Percentiles rank a stretch among this genome's conserved stretches.
Evolutionary conservation across 345 rosid genomes (phyloP).

Genomic region (Arabis hirsuta): DNA sequence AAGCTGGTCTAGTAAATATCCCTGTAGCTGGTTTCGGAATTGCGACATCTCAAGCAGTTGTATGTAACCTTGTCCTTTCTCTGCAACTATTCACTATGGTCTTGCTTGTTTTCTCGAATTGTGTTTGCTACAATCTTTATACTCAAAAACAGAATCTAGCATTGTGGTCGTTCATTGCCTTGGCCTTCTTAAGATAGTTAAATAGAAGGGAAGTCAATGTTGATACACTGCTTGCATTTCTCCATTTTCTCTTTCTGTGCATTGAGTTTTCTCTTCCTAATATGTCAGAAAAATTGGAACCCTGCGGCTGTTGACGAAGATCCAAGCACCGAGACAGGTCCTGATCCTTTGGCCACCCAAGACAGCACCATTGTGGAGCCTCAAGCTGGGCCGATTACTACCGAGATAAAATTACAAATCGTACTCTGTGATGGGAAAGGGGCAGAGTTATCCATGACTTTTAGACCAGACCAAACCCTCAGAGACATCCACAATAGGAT

Average conservation of each 20-base stretch:
- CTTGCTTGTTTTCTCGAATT: constrained; percentile 16
- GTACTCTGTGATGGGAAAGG: no score
- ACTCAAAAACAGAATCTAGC: constrained; percentile 5
- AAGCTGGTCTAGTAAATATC: background rate
- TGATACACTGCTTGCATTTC: constrained; percentile 8
- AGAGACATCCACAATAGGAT: constrained; percentile 28
- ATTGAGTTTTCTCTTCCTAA: constrained; percentile 1
- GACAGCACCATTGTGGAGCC: no score
- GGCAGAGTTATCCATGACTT: background rate
- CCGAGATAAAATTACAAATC: no score
- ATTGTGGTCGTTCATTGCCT: constrained; percentile 9
- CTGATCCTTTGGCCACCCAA: background rate
- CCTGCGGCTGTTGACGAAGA: constrained; percentile 21
- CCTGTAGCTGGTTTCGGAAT: constrained; percentile 1
- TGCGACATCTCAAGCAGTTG: constrained; percentile 22
- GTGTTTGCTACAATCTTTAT: constrained; percentile 13
- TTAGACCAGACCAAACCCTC: constrained; percentile 17
- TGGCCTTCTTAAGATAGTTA: background rate
- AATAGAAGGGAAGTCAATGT: background rate
- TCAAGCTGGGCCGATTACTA: background rate
- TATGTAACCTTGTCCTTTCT: constrained; percentile 20
- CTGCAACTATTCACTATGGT: constrained; percentile 3
- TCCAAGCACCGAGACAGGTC: background rate
- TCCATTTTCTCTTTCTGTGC: background rate
- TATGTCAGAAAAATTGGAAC: background rate